Evolutionary conservation across 495 filamentous ascomycete species (phyloP).

Genomic region (Parachaetomium inaequale): DNA sequence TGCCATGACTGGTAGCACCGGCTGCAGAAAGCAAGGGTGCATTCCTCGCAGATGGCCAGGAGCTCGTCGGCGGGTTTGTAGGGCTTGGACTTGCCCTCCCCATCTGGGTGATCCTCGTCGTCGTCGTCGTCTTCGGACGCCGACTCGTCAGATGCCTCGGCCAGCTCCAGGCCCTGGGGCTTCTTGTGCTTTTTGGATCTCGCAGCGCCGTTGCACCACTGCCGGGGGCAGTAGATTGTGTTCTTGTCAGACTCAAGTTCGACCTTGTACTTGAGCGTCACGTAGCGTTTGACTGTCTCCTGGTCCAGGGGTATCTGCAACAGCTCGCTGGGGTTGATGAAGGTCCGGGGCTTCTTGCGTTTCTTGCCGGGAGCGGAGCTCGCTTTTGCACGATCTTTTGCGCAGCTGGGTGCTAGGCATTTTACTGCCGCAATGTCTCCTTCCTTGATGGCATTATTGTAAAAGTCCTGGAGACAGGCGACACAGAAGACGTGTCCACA

Average conservation of each 20-base stretch:
- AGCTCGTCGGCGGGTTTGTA: conserved; percentile 32
- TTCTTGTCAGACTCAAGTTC: conserved; percentile 85
- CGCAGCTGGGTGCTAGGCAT: conserved; percentile 74
- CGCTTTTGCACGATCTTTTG: conserved; percentile 51
- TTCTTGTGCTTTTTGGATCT: conserved; percentile 76
- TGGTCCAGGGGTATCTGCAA: conserved; percentile 75
- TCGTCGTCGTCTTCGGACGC: conserved; percentile 41
- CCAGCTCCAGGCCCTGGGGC: conserved; percentile 50
- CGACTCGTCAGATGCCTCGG: conserved; percentile 47
- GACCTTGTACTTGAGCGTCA: conserved; percentile 84
- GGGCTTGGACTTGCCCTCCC: conserved; percentile 29
- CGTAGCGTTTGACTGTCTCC: conserved; percentile 77
- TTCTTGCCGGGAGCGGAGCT: conserved; percentile 28
- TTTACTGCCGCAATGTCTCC: conserved; percentile 74
- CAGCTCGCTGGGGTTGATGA: conserved; percentile 81
- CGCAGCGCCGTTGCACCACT: conserved; percentile 92
- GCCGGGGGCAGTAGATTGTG: conserved; percentile 89
- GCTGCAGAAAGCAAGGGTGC: conserved; percentile 85
- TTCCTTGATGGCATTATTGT: conserved; percentile 79
- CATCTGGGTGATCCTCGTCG: conserved; percentile 39
- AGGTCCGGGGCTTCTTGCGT: conserved; percentile 51
- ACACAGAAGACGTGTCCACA: conserved; percentile 92
- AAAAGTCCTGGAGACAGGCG: conserved; percentile 80
- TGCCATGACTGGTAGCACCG: conserved; percentile 73
- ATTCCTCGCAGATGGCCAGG: conserved; percentile 82